phyloP scores from a whole-genome alignment of 1,284 basidiomycete species.

The Leucoagaricus sp. region DNA sequence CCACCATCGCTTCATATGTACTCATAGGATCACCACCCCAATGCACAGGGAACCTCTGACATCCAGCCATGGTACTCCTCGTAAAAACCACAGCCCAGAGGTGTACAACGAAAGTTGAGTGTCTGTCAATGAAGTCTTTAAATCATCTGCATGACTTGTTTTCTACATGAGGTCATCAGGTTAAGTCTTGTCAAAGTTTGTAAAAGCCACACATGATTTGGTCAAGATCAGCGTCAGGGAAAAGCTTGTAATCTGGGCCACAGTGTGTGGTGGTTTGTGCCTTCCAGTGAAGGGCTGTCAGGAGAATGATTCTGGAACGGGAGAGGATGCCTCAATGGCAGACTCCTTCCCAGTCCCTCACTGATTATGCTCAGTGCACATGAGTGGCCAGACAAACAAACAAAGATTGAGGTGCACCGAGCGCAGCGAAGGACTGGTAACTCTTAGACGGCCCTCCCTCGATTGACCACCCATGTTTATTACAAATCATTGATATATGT shows the following conservation, averaged over 20 bases:
- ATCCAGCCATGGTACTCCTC: conserved; percentile 54
- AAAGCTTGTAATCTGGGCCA: conserved; percentile 30
- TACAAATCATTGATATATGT: too few species aligned
- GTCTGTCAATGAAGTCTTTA: neutral
- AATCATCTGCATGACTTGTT: neutral
- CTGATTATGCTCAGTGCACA: too few species aligned
- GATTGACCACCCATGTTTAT: too few species aligned
- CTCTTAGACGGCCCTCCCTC: too few species aligned
- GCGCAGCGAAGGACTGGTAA: too few species aligned
- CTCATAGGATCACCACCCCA: conserved; percentile 68
- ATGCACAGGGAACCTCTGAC: conserved; percentile 52
- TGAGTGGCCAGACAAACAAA: too few species aligned
- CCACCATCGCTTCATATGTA: conserved; percentile 64
- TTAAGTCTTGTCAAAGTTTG: neutral
- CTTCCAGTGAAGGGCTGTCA: conserved; percentile 31
- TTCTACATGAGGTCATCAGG: neutral
- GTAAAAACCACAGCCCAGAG: conserved; percentile 56
- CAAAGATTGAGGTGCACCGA: too few species aligned
- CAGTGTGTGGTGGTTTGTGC: too few species aligned
- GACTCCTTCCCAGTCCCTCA: too few species aligned
- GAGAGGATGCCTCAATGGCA: conserved; percentile 28
- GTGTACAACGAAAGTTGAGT: conserved; percentile 23
- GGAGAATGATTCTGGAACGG: conserved; percentile 23
- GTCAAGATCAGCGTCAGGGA: conserved; percentile 23
- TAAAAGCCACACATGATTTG: conserved; percentile 17